phyloP scores from a whole-genome alignment of 2,329 filamentous ascomycete genomes.

The Rhytidhysteron rufulum region DNA sequence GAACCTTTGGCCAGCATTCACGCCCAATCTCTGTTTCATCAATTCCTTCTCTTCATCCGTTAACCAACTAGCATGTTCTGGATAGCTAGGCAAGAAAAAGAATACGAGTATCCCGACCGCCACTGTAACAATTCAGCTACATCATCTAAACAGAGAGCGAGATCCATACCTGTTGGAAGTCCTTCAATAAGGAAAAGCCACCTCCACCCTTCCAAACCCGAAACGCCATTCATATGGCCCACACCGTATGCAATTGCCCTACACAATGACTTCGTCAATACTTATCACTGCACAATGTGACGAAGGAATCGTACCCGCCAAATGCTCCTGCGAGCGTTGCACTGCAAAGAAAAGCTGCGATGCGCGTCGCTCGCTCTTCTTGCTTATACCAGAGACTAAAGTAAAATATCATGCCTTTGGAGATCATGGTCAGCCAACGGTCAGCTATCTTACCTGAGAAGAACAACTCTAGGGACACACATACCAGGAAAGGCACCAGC shows the following conservation, averaged over 20 bases:
- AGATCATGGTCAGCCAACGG: background rate
- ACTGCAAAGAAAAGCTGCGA: conserved; percentile 53
- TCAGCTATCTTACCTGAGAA: too few relatives aligned
- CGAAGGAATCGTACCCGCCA: conserved; percentile 36
- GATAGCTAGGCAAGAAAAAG: conserved; percentile 46
- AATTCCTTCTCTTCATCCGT: conserved; percentile 32
- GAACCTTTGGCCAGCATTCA: conserved; percentile 37
- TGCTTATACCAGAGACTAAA: conserved; percentile 56
- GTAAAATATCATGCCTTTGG: conserved; percentile 39
- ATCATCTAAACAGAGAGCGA: background rate
- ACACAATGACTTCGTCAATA: conserved; percentile 39
- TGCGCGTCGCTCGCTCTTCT: conserved; percentile 54
- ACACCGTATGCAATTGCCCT: conserved; percentile 19
- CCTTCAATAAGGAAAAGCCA: conserved; percentile 49
- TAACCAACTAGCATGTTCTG: conserved; percentile 45
- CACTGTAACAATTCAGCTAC: conserved; percentile 2
- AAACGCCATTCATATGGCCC: conserved; percentile 34
- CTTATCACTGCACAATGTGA: conserved; percentile 7
- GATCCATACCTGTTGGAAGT: conserved; percentile 33
- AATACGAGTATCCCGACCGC: conserved; percentile 36
- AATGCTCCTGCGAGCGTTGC: conserved; percentile 54
- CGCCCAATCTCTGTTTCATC: conserved; percentile 31
- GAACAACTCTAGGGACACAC: too few relatives aligned
- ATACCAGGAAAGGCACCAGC: conserved; percentile 12
- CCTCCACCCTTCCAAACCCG: conserved; percentile 41